Percentiles rank a stretch among this genome's conserved stretches.
Evolutionary conservation across 306 rosid genomes (phyloP).

Genomic region (Astragalus membranaceus): DNA sequence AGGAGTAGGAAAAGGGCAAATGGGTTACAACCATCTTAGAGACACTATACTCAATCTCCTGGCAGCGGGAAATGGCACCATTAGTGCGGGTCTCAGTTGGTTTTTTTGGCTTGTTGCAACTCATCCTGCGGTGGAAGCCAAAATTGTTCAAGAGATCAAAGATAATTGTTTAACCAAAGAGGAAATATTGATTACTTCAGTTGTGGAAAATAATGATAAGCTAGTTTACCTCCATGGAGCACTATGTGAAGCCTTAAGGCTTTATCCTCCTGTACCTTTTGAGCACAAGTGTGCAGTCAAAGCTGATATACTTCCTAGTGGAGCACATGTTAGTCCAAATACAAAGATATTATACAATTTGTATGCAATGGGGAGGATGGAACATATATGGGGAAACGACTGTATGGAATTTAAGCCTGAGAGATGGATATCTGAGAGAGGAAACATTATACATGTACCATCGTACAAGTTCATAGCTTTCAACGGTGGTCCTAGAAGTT

Average conservation of each 20-base stretch:
- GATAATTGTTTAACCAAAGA: too few relatives aligned
- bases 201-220: not conserved
- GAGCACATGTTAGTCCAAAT: not conserved
- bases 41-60: not conserved
- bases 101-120: conserved; percentile 11
- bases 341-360: not conserved
- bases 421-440: conserved; percentile 10
- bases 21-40: not conserved
- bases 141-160: conserved; percentile 4
- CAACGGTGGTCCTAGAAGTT: too few relatives aligned
- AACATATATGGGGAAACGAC: conserved; percentile 10
- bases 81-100: not conserved
- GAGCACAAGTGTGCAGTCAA: not conserved
- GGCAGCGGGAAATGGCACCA: not conserved
- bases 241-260: conserved; percentile 15
- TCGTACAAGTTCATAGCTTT: too few relatives aligned
- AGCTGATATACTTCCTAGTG: conserved; percentile 14
- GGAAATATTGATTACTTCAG: not conserved
- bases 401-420: conserved; percentile 3
- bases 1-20: too few relatives aligned
- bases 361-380: conserved; percentile 16
- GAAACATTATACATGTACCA: too few relatives aligned
- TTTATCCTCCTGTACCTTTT: not conserved
- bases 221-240: conserved; percentile 16
- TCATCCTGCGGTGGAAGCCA: not conserved